Conservation (phyloP, 2,329 filamentous ascomycete genomes). For the Calcarisporium arbuscula region DNA sequence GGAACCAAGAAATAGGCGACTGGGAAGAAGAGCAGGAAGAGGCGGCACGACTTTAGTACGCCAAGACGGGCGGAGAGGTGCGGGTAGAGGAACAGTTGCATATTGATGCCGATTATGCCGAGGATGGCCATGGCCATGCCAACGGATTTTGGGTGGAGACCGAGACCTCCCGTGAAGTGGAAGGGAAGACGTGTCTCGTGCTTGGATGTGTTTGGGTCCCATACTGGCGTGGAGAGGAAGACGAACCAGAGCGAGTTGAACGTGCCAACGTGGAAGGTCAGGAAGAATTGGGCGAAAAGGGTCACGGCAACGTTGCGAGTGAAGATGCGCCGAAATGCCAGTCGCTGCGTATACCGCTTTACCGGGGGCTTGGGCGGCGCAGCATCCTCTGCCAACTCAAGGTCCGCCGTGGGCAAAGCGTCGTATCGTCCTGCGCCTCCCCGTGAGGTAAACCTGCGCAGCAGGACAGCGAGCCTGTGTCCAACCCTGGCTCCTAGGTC, state of each 20-base stretch:
- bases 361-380: constrained; percentile 6
- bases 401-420: constrained; percentile 15
- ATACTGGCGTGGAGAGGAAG: constrained; percentile 68
- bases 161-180: constrained; percentile 67
- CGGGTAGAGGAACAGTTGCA: constrained; percentile 60
- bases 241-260: constrained; percentile 73
- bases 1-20: constrained; percentile 63
- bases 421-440: constrained; percentile 15
- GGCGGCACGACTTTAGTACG: constrained; percentile 60
- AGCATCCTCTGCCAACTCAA: constrained; percentile 13
- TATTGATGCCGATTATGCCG: constrained; percentile 65
- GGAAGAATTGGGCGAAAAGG: constrained; percentile 60
- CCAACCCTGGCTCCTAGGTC: constrained; percentile 39
- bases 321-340: constrained; percentile 49
- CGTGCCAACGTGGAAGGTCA: constrained; percentile 67
- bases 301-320: constrained; percentile 48
- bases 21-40: constrained; percentile 65
- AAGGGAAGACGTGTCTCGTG: constrained; percentile 41
- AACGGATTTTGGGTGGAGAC: constrained; percentile 63
- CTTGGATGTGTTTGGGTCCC: constrained; percentile 30
- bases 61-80: constrained; percentile 59
- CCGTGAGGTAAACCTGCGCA: constrained; percentile 16
- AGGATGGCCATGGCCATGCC: constrained; percentile 74
- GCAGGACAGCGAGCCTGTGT: constrained; percentile 21
- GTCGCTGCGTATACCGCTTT: constrained; percentile 36